Conservation (phyloP, 768 basidiomycete species). For the Termitomyces sp. region DNA sequence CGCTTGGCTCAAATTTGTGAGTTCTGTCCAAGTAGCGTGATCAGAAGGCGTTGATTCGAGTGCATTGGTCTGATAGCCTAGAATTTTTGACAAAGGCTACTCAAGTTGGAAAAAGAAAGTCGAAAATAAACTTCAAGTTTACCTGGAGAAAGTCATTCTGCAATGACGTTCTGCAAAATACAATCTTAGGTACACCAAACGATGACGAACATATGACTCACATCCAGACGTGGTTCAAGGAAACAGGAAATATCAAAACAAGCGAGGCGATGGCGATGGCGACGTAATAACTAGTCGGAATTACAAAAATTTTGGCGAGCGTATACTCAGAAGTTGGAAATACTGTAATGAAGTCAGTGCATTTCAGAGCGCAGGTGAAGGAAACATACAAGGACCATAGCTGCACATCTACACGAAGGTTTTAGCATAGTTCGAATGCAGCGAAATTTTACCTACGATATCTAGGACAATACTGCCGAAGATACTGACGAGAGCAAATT, state of each 20-base stretch:
- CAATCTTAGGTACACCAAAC: not conserved
- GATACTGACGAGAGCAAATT: slow-evolving; percentile 32
- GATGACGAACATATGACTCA: slow-evolving; percentile 8
- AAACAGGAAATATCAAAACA: slow-evolving; percentile 37
- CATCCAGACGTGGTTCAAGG: slow-evolving; percentile 37
- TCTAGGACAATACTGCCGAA: slow-evolving; percentile 40
- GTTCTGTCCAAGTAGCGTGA: slow-evolving; percentile 23
- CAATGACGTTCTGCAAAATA: slow-evolving; percentile 20
- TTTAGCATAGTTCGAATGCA: not conserved
- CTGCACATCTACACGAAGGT: slow-evolving; percentile 25
- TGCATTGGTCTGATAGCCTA: slow-evolving; percentile 27
- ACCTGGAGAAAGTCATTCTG: slow-evolving; percentile 23
- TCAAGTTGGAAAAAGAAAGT: not conserved
- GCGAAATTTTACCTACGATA: slow-evolving; percentile 19
- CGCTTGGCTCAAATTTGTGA: slow-evolving; percentile 19
- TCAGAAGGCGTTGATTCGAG: slow-evolving; percentile 29
- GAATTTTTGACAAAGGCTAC: slow-evolving; percentile 27
- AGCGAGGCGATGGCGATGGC: slow-evolving; percentile 33
- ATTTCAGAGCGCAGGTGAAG: not conserved
- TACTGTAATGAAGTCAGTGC: slow-evolving; percentile 17
- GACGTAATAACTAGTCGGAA: slow-evolving; percentile 33
- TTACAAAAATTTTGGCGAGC: slow-evolving; percentile 31
- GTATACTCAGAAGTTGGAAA: slow-evolving; percentile 34
- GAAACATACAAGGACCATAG: slow-evolving; percentile 27
- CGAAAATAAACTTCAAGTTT: slow-evolving; percentile 5